These are phyloP conservation scores for Pseudogymnoascus sp. DNA, from an alignment of 2,329 filamentous ascomycete species.

Conservation along the genomic window DNA sequence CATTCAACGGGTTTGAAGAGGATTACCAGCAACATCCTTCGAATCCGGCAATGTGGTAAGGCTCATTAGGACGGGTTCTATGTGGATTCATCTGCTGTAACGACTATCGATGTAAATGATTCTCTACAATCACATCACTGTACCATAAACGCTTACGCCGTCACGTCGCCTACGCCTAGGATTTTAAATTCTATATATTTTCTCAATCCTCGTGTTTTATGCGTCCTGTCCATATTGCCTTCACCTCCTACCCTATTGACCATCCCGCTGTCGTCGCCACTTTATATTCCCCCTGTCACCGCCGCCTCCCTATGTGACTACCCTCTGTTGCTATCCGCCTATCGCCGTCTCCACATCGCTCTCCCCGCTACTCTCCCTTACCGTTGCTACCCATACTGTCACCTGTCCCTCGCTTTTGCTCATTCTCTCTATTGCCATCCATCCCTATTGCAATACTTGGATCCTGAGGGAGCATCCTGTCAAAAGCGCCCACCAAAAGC, in stretches of 20 bases:
- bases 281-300: background rate
- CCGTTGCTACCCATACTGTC: background rate
- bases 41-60: background rate
- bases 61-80: background rate
- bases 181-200: background rate
- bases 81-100: background rate
- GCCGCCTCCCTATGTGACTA: background rate
- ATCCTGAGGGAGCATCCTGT: background rate
- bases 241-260: background rate
- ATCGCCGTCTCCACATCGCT: background rate
- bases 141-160: background rate
- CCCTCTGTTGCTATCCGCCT: no score
- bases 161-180: background rate
- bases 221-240: background rate
- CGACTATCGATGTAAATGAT: background rate
- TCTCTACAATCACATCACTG: background rate
- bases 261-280: background rate
- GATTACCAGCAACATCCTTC: background rate
- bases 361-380: background rate
- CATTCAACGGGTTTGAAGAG: background rate
- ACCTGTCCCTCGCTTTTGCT: background rate
- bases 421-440: background rate
- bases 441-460: background rate
- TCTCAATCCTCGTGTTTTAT: background rate
- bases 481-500: background rate